Conservation (phyloP, 495 filamentous ascomycete genomes). For the Achaetomiella virescens region DNA sequence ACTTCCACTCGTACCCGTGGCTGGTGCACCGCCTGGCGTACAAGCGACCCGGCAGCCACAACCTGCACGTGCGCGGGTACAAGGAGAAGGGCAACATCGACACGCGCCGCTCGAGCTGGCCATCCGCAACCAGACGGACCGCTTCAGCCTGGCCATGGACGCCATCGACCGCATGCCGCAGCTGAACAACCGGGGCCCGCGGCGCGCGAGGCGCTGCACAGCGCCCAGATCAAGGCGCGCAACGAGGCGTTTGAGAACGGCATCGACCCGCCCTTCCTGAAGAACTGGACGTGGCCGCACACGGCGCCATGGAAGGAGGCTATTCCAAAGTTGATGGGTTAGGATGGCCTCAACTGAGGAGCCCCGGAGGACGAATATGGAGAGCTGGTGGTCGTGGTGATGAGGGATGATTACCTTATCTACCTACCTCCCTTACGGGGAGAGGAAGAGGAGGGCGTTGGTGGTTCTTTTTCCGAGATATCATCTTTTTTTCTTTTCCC, state of each 20-base stretch:
- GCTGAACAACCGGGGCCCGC: slow-evolving; percentile 51
- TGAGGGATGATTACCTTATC: too few species aligned
- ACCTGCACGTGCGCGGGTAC: slow-evolving; percentile 66
- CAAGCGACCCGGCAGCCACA: slow-evolving; percentile 54
- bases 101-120: slow-evolving; percentile 66
- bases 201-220: slow-evolving; percentile 54
- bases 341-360: too few species aligned
- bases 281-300: slow-evolving; percentile 58
- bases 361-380: too few species aligned
- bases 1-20: slow-evolving; percentile 76
- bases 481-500: too few species aligned
- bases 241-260: slow-evolving; percentile 58
- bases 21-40: slow-evolving; percentile 66
- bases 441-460: too few species aligned
- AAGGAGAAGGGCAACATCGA: slow-evolving; percentile 75
- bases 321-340: slow-evolving; percentile 20
- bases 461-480: too few species aligned
- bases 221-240: slow-evolving; percentile 51
- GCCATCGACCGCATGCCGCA: slow-evolving; percentile 58
- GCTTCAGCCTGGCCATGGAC: slow-evolving; percentile 65
- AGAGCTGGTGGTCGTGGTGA: too few species aligned
- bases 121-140: slow-evolving; percentile 63
- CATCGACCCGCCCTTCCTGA: slow-evolving; percentile 58
- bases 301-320: slow-evolving; percentile 23
- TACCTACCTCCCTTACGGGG: too few species aligned